phyloP scores from a whole-genome alignment of 202 grass and related monocot species.

The Schoenoplectus tabernaemontani region DNA sequence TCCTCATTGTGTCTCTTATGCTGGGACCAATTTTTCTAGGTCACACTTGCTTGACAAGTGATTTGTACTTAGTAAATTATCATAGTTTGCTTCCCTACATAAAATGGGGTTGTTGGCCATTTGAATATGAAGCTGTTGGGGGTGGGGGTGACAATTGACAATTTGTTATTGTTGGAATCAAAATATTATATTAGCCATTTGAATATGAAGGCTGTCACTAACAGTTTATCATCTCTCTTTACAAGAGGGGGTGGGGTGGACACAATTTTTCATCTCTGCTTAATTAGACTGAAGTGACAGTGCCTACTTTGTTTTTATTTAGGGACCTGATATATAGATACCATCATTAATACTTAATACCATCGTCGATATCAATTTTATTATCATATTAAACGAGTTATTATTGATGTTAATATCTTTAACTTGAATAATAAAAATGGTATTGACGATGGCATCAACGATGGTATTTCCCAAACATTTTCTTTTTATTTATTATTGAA shows the following conservation, averaged over 20 bases:
- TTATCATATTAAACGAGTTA: too few relatives aligned
- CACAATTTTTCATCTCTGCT: neutral
- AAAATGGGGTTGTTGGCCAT: neutral
- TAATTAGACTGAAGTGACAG: neutral
- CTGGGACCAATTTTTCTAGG: slow-evolving; percentile 12
- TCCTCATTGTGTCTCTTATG: slow-evolving; percentile 10
- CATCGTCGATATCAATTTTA: too few relatives aligned
- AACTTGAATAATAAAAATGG: too few relatives aligned
- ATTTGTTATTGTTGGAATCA: slow-evolving; percentile 1
- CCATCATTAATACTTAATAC: too few relatives aligned
- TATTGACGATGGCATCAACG: too few relatives aligned
- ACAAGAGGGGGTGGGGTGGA: too few relatives aligned
- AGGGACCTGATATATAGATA: too few relatives aligned
- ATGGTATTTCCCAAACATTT: too few relatives aligned
- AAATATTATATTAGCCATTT: neutral
- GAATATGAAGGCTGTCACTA: neutral
- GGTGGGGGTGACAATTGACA: neutral
- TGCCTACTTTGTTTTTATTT: neutral
- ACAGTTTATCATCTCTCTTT: neutral
- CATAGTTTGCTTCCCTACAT: neutral
- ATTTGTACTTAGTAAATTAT: slow-evolving; percentile 10
- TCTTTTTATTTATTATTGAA: too few relatives aligned
- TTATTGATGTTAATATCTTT: too few relatives aligned
- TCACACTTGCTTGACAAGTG: slow-evolving; percentile 12
- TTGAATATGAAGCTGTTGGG: neutral